Evolutionary conservation across 768 basidiomycete genomes (phyloP).

Genomic region (Coprinopsis strossmayeri): DNA sequence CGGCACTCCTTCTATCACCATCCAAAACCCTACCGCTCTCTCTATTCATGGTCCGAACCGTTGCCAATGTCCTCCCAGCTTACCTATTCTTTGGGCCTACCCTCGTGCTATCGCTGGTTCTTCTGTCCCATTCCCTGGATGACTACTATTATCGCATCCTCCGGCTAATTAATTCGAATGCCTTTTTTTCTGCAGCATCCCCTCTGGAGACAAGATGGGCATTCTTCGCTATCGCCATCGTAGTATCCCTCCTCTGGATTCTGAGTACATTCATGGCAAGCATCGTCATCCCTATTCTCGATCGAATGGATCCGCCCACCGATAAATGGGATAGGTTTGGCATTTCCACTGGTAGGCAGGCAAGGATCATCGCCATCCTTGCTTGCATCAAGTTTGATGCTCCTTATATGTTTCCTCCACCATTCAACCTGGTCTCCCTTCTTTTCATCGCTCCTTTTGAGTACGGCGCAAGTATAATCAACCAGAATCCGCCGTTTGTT

Average conservation of each 20-base stretch:
- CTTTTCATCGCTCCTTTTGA: slow-evolving; percentile 7
- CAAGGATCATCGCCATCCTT: slow-evolving; percentile 34
- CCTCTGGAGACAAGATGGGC: slow-evolving; percentile 44
- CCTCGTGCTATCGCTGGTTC: slow-evolving; percentile 32
- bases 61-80: slow-evolving; percentile 32
- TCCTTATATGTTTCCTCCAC: slow-evolving; percentile 41
- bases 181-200: slow-evolving; percentile 18
- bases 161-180: slow-evolving; percentile 5
- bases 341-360: slow-evolving; percentile 30
- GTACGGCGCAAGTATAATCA: background rate
- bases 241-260: slow-evolving; percentile 26
- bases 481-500: background rate
- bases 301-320: slow-evolving; percentile 3
- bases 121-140: slow-evolving; percentile 42
- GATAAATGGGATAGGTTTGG: slow-evolving; percentile 46
- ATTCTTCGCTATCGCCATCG: slow-evolving; percentile 31
- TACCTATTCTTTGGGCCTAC: slow-evolving; percentile 43
- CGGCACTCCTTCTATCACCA: slow-evolving; percentile 34
- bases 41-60: slow-evolving; percentile 30
- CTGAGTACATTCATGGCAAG: slow-evolving; percentile 28
- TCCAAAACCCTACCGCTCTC: slow-evolving; percentile 38
- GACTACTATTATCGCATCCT: slow-evolving; percentile 23
- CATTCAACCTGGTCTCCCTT: slow-evolving; percentile 37
- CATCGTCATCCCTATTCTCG: slow-evolving; percentile 16
- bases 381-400: slow-evolving; percentile 28